Base-by-base conservation (phyloP, 805 yeast species). In the Kuraishia molischiana region DNA sequence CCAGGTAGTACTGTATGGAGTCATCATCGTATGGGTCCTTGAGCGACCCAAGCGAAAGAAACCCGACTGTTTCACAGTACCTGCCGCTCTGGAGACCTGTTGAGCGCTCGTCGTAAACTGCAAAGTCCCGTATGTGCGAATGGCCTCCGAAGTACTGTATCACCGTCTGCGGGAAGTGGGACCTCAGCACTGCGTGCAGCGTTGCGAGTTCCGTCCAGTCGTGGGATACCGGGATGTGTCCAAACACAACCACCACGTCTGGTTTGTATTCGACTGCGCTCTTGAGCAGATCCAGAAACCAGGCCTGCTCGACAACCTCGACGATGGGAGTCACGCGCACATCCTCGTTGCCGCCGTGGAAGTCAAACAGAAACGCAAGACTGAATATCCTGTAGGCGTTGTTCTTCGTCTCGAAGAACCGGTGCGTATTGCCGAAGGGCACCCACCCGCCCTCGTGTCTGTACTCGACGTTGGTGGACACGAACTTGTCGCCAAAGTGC, bases 81-180 rank as follows among this genome's bases (percentile, higher is more conserved):
- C 96, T 66, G 0, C 97, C 97, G 53, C 95, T 84, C 60, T 90
- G 95, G n/a, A 90, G 58, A 0, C 80, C 96, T 0, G 84, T 76
- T 19, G 89, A 71, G 35, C 60, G 62, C 2, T 64, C 59, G 51
- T 90, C 97, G 36, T 78, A 64, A 3, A 74, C 62, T 5, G 74
- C 69, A 56, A 81, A 90, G 56, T 90, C 97, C 43, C 97, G 66
- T 13, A 90, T 77, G 53, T 90, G 97, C 21, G 94, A 78, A 58
- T 90, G 97, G 1, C 97, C 97, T 1, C 97, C 97, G 58, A 90
- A 80, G 48, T 82, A 85, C 54, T 86, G 95, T 38, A 90, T 82
- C 0, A 77, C 63, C 0, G 70, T 67, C 22, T 66, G 53, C 4
- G 94, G 90, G 48, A 73, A 82, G 20, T 58, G 61, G 19, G 53